Evolutionary conservation across 176 grass and related monocot species (phyloP).

Genomic region (Miscanthus lutarioriparius): DNA sequence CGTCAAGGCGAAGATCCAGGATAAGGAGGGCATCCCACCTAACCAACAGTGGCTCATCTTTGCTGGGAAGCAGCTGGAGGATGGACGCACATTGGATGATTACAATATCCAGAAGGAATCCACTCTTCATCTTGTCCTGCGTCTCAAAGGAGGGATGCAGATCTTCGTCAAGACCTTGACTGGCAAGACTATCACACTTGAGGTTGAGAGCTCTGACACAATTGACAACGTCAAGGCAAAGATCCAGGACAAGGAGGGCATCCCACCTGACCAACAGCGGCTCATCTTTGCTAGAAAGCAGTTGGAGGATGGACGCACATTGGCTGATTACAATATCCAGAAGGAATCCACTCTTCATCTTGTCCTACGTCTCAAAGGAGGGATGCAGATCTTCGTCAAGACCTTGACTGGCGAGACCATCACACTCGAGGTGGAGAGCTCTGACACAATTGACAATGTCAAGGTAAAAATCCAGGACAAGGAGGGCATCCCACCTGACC

Average conservation of each 20-base stretch:
- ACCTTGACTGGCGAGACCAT: conserved; percentile 34
- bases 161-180: conserved; percentile 44
- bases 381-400: conserved; percentile 43
- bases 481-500: conserved; percentile 29
- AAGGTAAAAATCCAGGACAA: conserved; percentile 33
- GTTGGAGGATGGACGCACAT: conserved; percentile 24
- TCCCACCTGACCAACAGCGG: conserved; percentile 27
- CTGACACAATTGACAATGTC: conserved; percentile 37
- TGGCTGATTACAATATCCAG: conserved; percentile 39
- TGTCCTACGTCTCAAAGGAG: conserved; percentile 5
- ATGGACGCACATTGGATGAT: conserved; percentile 43
- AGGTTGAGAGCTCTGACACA: conserved; percentile 40
- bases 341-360: conserved; percentile 35
- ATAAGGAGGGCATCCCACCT: conserved; percentile 57
- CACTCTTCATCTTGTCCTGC: conserved; percentile 41
- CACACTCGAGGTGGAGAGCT: conserved; percentile 33
- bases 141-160: conserved; percentile 26
- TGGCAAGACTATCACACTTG: conserved; percentile 33
- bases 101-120: conserved; percentile 75
- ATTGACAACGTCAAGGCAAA: conserved; percentile 39
- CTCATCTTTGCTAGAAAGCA: conserved; percentile 38
- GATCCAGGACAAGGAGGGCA: conserved; percentile 41
- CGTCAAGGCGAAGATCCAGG: conserved; percentile 63
- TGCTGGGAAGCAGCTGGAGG: conserved; percentile 54
- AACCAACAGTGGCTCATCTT: conserved; percentile 60